Evolutionary conservation across 2,329 filamentous ascomycete species (phyloP).

Genomic region (Botrytis byssoidea): DNA sequence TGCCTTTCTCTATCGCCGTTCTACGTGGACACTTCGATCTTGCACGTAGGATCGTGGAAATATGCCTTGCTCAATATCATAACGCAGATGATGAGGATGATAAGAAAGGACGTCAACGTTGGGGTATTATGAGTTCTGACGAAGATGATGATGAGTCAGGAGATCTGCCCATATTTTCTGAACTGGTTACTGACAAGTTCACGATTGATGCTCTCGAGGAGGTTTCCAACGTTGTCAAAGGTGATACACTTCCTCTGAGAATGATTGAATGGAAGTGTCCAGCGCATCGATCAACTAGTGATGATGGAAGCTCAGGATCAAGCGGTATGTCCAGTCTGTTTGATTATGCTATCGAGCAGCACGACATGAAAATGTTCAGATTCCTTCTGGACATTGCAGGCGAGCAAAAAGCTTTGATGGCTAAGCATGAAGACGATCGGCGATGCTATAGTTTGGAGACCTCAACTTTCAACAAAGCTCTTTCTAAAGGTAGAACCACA

Average conservation of each 20-base stretch:
- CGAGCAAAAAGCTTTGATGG: conserved; percentile 32
- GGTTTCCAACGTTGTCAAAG: conserved; percentile 66
- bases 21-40: conserved; percentile 62
- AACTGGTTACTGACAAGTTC: conserved; percentile 64
- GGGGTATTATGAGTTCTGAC: conserved; percentile 49
- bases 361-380: conserved; percentile 35
- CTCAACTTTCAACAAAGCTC: conserved; percentile 45
- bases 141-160: conserved; percentile 30
- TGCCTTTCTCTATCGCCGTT: conserved; percentile 67
- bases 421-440: conserved; percentile 31
- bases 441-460: conserved; percentile 37
- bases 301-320: conserved; percentile 30
- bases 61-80: conserved; percentile 65
- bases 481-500: conserved; percentile 51
- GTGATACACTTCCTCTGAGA: conserved; percentile 53
- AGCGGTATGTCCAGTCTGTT: conserved; percentile 5
- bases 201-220: conserved; percentile 76
- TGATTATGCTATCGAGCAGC: conserved; percentile 28
- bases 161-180: conserved; percentile 48
- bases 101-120: conserved; percentile 30
- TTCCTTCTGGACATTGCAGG: conserved; percentile 33
- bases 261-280: conserved; percentile 48
- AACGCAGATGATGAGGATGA: conserved; percentile 44
- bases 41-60: conserved; percentile 67
- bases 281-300: conserved; percentile 34